These are phyloP conservation scores for Saturnispora sekii DNA, from an alignment of 805 yeast species.

Conservation along the genomic window DNA sequence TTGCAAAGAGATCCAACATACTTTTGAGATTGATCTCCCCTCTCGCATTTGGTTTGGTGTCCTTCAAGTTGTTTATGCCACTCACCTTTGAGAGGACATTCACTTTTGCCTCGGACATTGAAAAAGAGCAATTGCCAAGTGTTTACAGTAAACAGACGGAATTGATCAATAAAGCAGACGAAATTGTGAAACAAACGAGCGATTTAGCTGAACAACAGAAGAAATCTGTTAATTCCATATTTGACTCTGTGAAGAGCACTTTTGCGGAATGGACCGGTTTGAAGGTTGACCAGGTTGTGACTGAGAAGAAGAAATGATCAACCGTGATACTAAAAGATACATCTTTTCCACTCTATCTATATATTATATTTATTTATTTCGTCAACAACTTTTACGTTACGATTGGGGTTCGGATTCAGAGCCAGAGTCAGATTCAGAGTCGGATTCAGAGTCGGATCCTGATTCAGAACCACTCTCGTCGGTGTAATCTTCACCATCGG, in stretches of 20 bases:
- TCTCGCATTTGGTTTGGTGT: conserved; percentile 45
- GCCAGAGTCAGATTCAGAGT: conserved; percentile 6
- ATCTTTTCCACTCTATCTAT: not conserved
- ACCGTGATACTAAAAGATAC: not conserved
- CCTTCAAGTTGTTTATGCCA: conserved; percentile 67
- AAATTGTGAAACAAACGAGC: conserved; percentile 35
- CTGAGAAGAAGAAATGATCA: conserved; percentile 32
- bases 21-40: conserved; percentile 50
- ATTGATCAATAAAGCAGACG: conserved; percentile 36
- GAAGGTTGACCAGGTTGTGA: conserved; percentile 53
- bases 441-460: conserved; percentile 9
- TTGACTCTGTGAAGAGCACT: conserved; percentile 30
- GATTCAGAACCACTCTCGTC: conserved; percentile 20
- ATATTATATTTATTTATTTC: not conserved
- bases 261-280: conserved; percentile 57
- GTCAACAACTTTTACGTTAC: not conserved
- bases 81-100: conserved; percentile 56
- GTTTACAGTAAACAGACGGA: conserved; percentile 53
- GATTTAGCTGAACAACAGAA: conserved; percentile 32
- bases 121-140: conserved; percentile 49
- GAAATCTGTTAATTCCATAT: conserved; percentile 25
- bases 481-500: conserved; percentile 22
- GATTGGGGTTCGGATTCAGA: conserved; percentile 1
- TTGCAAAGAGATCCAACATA: conserved; percentile 58
- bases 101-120: conserved; percentile 48